Conservation (phyloP, 2,329 filamentous ascomycete genomes). For the Talaromyces sp. region DNA sequence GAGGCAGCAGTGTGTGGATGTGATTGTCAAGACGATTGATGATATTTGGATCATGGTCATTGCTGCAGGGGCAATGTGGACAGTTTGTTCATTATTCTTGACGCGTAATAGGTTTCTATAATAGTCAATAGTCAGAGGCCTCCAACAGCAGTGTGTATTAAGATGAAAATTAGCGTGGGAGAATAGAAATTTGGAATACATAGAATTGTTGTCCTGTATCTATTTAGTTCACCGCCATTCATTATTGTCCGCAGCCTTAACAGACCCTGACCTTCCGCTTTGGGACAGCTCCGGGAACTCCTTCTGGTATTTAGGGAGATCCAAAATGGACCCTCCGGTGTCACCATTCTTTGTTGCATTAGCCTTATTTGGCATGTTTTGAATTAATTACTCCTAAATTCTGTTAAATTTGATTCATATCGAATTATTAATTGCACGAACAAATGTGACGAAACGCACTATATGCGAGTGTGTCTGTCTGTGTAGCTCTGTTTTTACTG, state of each 20-base stretch:
- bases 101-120: not conserved
- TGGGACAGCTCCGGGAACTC: not conserved
- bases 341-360: not conserved
- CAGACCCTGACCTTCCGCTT: not conserved
- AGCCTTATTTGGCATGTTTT: not conserved
- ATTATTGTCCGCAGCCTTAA: not conserved
- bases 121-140: not conserved
- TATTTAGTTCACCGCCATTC: not conserved
- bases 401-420: not conserved
- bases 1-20: not conserved
- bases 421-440: not conserved
- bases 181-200: not conserved
- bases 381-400: no score
- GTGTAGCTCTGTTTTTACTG: not conserved
- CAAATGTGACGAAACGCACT: not conserved
- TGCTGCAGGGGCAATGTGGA: not conserved
- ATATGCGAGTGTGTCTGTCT: not conserved
- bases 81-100: not conserved
- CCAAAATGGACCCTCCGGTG: not conserved
- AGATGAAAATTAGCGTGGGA: not conserved
- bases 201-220: not conserved
- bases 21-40: not conserved
- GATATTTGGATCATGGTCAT: not conserved
- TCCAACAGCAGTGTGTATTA: not conserved
- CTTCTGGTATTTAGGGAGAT: not conserved